Evolutionary conservation across 192 early-diverging fungal genomes (phyloP).

Genomic region (Rhizophagus clarus): DNA sequence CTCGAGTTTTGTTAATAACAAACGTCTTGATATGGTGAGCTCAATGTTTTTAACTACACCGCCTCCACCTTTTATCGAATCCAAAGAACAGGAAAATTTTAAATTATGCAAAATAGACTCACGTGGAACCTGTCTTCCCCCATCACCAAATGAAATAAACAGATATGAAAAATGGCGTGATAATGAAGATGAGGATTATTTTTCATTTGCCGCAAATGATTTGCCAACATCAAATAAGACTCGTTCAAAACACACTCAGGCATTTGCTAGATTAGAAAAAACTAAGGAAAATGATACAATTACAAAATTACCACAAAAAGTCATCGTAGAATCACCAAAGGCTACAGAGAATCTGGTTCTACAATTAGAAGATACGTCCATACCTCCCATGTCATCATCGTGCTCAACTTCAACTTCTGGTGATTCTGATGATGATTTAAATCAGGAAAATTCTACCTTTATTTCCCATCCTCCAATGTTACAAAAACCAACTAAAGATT

Average conservation of each 20-base stretch:
- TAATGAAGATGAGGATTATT: not conserved
- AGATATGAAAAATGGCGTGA: not conserved
- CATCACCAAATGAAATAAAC: not conserved
- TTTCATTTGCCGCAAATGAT: not conserved
- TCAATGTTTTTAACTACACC: not conserved
- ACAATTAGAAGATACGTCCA: not conserved
- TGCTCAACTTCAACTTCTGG: not conserved
- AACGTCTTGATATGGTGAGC: not conserved
- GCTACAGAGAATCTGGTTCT: not conserved
- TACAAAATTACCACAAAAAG: not conserved
- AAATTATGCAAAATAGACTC: not conserved
- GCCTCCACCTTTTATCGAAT: not conserved
- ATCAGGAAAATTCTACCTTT: not conserved
- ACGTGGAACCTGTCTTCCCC: not conserved
- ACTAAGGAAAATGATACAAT: not conserved
- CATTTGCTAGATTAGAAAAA: not conserved
- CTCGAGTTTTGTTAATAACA: not conserved
- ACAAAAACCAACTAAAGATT: not conserved
- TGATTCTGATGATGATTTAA: constrained; percentile 1
- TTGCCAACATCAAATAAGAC: not conserved
- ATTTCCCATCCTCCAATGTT: not conserved
- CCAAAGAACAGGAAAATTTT: not conserved
- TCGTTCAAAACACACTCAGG: not conserved
- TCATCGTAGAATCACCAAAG: not conserved
- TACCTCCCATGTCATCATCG: not conserved